phyloP scores from a whole-genome alignment of 2,329 filamentous ascomycete genomes.

The Chaetoscypha palmicola region DNA sequence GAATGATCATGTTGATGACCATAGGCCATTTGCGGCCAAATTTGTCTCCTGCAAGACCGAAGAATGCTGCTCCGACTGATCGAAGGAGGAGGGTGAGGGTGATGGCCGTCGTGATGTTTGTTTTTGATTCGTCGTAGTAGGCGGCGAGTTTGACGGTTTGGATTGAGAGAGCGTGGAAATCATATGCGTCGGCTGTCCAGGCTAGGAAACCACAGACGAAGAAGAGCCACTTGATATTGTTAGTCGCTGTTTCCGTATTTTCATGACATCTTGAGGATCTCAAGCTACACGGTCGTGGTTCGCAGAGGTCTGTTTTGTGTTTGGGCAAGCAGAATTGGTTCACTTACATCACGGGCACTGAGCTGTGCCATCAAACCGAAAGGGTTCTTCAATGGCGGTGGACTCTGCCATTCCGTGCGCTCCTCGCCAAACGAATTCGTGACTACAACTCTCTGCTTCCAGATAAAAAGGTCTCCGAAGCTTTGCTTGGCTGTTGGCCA shows the following conservation, averaged over 20 bases:
- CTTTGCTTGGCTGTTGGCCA: conserved; percentile 58
- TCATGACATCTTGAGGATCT: not conserved
- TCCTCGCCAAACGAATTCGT: conserved; percentile 59
- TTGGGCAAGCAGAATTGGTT: not conserved
- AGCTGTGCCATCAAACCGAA: conserved; percentile 60
- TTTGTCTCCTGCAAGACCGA: conserved; percentile 69
- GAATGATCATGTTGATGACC: conserved; percentile 69
- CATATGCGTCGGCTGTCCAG: conserved; percentile 49
- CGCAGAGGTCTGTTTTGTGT: not conserved
- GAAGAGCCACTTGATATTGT: conserved; percentile 52
- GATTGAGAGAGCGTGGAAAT: conserved; percentile 74
- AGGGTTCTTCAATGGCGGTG: conserved; percentile 60
- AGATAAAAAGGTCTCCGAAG: conserved; percentile 59
- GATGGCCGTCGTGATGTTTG: conserved; percentile 38
- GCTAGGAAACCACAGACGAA: conserved; percentile 39
- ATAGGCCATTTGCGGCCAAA: conserved; percentile 80
- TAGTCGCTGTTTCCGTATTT: not conserved
- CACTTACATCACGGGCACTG: conserved; percentile 41
- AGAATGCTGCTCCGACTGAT: conserved; percentile 66
- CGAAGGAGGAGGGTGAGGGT: conserved; percentile 54
- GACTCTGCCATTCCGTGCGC: conserved; percentile 59
- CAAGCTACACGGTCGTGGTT: not conserved
- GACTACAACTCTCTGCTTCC: conserved; percentile 66
- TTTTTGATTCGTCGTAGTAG: conserved; percentile 52
- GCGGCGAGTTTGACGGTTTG: conserved; percentile 63